These are phyloP conservation scores for Pseudocohnilembus persalinus DNA, from an alignment of 169 alveolate species.

Conservation along the genomic window DNA sequence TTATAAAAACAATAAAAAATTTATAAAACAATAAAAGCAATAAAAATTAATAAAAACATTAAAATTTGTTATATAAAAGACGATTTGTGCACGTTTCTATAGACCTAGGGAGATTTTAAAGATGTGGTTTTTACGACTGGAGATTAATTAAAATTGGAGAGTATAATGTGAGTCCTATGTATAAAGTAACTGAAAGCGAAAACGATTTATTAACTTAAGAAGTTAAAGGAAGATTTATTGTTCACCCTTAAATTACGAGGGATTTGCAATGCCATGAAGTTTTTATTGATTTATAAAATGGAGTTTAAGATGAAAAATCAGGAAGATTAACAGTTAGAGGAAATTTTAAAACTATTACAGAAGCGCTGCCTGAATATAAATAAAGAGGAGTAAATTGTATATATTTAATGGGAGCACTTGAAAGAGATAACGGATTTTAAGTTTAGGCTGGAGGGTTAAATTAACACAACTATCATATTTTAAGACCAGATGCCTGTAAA, in stretches of 20 bases:
- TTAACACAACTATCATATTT: conserved; percentile 4
- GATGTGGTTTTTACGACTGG: conserved; percentile 94
- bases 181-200: conserved; percentile 25
- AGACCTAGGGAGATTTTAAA: conserved; percentile 79
- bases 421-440: conserved; percentile 81
- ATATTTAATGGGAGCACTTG: conserved; percentile 85
- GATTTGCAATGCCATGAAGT: conserved; percentile 85
- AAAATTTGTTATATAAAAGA: conserved; percentile 20
- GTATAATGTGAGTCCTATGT: conserved; percentile 54
- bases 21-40: no score
- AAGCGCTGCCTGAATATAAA: conserved; percentile 54
- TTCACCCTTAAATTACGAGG: conserved; percentile 73
- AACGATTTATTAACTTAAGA: conserved; percentile 36
- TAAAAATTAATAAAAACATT: no score
- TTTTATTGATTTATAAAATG: conserved; percentile 81
- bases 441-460: conserved; percentile 58
- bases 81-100: conserved; percentile 43
- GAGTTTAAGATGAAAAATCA: conserved; percentile 69
- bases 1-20: no score
- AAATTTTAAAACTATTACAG: conserved; percentile 65
- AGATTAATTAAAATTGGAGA: conserved; percentile 68
- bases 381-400: conserved; percentile 77
- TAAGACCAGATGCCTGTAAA: background rate
- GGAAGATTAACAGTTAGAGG: conserved; percentile 83
- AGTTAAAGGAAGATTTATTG: conserved; percentile 84